These are phyloP conservation scores for Termitomyces sp. DNA, from an alignment of 768 basidiomycete species.

Conservation along the genomic window DNA sequence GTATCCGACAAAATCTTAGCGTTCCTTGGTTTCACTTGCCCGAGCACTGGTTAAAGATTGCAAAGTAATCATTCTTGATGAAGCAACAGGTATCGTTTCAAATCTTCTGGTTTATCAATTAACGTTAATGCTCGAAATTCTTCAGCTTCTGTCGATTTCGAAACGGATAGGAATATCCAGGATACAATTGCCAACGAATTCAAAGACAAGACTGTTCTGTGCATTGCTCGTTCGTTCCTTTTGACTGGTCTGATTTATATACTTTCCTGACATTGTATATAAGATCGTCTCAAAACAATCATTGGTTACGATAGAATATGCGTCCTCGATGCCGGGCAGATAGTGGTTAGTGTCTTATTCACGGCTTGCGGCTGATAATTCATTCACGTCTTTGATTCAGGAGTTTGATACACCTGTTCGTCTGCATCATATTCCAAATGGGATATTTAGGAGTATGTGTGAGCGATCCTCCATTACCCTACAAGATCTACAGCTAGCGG, in stretches of 20 bases:
- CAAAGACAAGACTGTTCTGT: constrained; percentile 76
- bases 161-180: constrained; percentile 89
- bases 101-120: background rate
- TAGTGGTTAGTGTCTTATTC: constrained; percentile 44
- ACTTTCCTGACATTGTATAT: background rate
- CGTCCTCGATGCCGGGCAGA: constrained; percentile 76
- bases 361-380: background rate
- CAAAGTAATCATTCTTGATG: constrained; percentile 82
- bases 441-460: constrained; percentile 85
- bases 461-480: constrained; percentile 71
- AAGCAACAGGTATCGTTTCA: constrained; percentile 56
- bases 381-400: constrained; percentile 19
- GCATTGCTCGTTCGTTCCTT: constrained; percentile 71
- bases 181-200: constrained; percentile 85
- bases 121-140: background rate
- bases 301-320: constrained; percentile 85
- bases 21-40: constrained; percentile 82
- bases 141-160: constrained; percentile 79
- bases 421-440: constrained; percentile 48
- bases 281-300: constrained; percentile 83
- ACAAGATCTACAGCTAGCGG: constrained; percentile 54
- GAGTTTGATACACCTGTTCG: constrained; percentile 80
- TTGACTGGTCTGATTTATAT: background rate
- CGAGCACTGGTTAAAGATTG: constrained; percentile 85
- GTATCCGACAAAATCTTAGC: constrained; percentile 29